Evolutionary conservation across 805 yeast genomes (phyloP), one percentile per base, ranked within the genome.

Genomic region (Blastobotrys attinorum): DNA sequence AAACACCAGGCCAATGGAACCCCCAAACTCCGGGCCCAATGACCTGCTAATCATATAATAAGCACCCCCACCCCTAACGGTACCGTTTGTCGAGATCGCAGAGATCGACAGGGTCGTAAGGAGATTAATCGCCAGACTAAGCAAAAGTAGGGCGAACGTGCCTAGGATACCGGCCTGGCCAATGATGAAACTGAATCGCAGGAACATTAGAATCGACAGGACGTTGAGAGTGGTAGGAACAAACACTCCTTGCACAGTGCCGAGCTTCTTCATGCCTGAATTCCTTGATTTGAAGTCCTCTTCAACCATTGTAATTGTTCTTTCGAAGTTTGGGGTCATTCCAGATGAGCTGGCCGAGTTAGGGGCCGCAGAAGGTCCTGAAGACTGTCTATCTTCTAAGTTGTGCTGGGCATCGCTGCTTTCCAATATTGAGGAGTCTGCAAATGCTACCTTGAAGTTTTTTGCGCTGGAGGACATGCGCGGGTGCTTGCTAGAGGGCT

Each of bases 51-150:
- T 87, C 97, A 92, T 92, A 57, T 88, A 92, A 60, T 92, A 92
- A 0, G 97, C 97, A 39, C 99, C 99, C 13, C 99, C 99, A 11
- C 97, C 97, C 53, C 88, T 76, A 2, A 92, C 97, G 0, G 95
- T 87, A 18, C 99, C 99, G 59, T 92, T 92, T 1, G 99, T 92
- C 2, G 97, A 87, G 48, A 92, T 92, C 1, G 98, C 98, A 43
- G 95, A 84, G 46, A 92, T 80, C 18, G 96, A 85, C 51, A 92
- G 64, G 0, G 95, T 87, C 0, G 98, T 92, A 44, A 92, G 68
- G 4, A 87, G 68, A 59, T 90, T 82, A 49, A 92, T 87, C 2
- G 77, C 58, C 59, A 89, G 92, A 39, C 95, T 83, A 60, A 87
- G 60, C 2, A 81, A 43, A 31, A 92, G 66, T 17, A 90, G 64